phyloP scores from a whole-genome alignment of 2,329 filamentous ascomycete genomes.

The Lachnellula arida region DNA sequence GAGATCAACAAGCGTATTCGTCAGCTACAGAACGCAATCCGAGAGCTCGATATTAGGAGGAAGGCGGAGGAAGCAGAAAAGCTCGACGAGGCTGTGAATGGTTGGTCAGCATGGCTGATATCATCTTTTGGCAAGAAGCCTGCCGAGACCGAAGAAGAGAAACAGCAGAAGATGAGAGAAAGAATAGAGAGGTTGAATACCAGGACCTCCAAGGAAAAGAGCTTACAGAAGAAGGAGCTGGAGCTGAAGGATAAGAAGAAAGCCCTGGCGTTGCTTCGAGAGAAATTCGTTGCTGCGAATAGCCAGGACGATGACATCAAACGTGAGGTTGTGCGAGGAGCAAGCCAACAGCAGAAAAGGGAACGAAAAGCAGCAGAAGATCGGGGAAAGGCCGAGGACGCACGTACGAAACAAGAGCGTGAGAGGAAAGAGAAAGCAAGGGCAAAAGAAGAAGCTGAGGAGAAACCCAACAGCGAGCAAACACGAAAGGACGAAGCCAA shows the following conservation, averaged over 20 bases:
- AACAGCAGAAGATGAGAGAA: constrained; percentile 29
- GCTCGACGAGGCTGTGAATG: constrained; percentile 23
- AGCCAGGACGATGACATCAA: constrained; percentile 11
- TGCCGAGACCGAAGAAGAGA: constrained; percentile 32
- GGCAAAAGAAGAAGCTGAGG: constrained; percentile 5
- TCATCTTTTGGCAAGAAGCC: constrained; percentile 29
- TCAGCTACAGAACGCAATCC: not conserved
- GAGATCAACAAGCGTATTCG: not conserved
- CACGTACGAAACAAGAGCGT: constrained; percentile 6
- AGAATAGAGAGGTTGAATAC: constrained; percentile 31
- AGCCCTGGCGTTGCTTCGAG: constrained; percentile 1
- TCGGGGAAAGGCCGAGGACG: constrained; percentile 12
- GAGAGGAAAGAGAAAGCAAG: constrained; percentile 7
- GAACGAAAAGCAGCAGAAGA: constrained; percentile 11
- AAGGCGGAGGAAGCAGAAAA: constrained; percentile 29
- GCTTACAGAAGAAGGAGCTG: constrained; percentile 17
- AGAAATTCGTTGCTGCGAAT: constrained; percentile 12
- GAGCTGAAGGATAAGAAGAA: constrained; percentile 17
- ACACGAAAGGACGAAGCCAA: constrained; percentile 8
- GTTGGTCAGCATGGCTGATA: constrained; percentile 30
- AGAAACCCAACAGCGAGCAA: constrained; percentile 10
- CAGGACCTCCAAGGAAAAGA: constrained; percentile 33
- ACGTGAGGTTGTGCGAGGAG: not conserved
- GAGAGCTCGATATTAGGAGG: constrained; percentile 16
- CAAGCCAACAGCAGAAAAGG: not conserved